Evolutionary conservation across 129 eudicot genomes (phyloP).

Genomic region (Smallanthus sonchifolius): DNA sequence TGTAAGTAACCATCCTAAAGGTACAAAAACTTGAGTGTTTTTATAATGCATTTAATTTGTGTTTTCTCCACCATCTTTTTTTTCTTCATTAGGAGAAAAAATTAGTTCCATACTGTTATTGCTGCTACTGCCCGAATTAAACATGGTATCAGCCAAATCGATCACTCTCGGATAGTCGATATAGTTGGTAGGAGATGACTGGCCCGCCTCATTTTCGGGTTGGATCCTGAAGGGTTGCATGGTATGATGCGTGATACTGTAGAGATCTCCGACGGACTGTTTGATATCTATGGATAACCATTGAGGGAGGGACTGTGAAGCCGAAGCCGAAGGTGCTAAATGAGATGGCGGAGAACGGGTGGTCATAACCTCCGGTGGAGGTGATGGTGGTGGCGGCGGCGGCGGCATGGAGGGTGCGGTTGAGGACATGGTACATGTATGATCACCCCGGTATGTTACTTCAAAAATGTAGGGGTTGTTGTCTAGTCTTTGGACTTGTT

Average conservation of each 20-base stretch:
- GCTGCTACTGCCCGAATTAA: conserved; percentile 72
- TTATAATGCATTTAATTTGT: neutral
- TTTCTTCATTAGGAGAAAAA: conserved; percentile 51
- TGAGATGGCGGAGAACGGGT: conserved; percentile 18
- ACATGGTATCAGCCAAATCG: conserved; percentile 63
- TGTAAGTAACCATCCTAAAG: neutral
- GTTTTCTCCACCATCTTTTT: conserved; percentile 33
- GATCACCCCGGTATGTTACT: conserved; percentile 65
- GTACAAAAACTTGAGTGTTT: neutral
- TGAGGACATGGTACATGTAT: conserved; percentile 68
- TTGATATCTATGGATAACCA: conserved; percentile 58
- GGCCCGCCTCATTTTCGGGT: conserved; percentile 28
- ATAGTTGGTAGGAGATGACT: conserved; percentile 38
- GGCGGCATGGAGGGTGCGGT: conserved; percentile 70
- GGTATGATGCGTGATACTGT: conserved; percentile 4
- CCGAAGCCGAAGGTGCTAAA: conserved; percentile 3
- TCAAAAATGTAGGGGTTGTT: conserved; percentile 60
- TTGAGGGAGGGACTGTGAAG: conserved; percentile 25
- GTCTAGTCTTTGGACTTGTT: conserved; percentile 86
- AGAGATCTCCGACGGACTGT: conserved; percentile 19
- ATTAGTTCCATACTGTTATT: conserved; percentile 75
- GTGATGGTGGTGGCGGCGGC: conserved; percentile 19
- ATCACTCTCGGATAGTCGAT: conserved; percentile 46
- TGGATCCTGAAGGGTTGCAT: conserved; percentile 20
- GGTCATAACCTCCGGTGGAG: conserved; percentile 18